phyloP scores from a whole-genome alignment of 108 stramenopile species.

The Cyclotella cryptica region DNA sequence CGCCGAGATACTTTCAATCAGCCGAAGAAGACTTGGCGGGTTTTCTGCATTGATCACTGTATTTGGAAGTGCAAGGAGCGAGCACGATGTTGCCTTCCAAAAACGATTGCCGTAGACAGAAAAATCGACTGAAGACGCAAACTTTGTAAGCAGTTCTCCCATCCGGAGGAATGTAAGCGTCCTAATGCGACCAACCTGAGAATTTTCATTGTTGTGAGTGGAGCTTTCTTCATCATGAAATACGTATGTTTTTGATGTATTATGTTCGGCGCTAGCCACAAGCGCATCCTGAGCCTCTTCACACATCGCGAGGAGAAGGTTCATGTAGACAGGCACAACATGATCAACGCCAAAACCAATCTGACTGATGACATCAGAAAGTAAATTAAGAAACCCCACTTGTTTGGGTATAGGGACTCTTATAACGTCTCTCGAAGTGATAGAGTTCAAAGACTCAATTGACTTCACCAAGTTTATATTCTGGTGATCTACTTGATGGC shows the following conservation, averaged over 20 bases:
- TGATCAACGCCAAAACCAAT: conserved; percentile 68
- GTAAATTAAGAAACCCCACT: conserved; percentile 84
- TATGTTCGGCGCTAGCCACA: conserved; percentile 25
- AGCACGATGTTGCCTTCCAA: conserved; percentile 65
- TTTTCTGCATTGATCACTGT: conserved; percentile 71
- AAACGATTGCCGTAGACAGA: conserved; percentile 36
- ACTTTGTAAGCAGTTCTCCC: conserved; percentile 67
- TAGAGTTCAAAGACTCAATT: conserved; percentile 28
- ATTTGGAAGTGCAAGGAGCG: conserved; percentile 72
- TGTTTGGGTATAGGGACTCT: conserved; percentile 58
- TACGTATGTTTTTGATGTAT: conserved; percentile 25
- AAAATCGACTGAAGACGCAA: conserved; percentile 69
- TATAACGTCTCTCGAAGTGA: conserved; percentile 34
- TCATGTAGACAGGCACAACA: conserved; percentile 44
- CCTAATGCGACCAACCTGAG: conserved; percentile 60
- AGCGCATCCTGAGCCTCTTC: conserved; percentile 52
- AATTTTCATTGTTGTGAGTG: conserved; percentile 20
- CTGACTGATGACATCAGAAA: conserved; percentile 75
- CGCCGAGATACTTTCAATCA: conserved; percentile 66
- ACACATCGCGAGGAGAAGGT: conserved; percentile 62
- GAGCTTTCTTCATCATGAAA: conserved; percentile 25
- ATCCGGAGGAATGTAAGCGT: conserved; percentile 72
- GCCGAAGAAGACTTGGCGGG: conserved; percentile 67
- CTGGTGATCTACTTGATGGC: conserved; percentile 33
- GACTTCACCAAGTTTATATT: conserved; percentile 22